A percentile compares a stretch with the other conserved stretches of the same genome.
phyloP scores from a whole-genome alignment of 306 rosid genomes.

The Cucurbita argyrosperma region DNA sequence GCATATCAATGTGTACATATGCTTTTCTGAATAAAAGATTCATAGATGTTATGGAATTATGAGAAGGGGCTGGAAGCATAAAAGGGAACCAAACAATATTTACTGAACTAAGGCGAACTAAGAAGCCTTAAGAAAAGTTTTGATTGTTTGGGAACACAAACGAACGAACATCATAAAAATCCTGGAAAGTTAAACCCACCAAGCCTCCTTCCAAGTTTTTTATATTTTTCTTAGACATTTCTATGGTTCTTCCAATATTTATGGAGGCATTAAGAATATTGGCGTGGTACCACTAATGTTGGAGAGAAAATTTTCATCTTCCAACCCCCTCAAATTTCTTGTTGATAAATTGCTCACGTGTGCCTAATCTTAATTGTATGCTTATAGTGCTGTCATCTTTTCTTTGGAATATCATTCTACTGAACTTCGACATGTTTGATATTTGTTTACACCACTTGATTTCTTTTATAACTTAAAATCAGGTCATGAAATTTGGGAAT shows the following conservation, averaged over 20 bases:
- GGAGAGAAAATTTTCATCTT: not conserved
- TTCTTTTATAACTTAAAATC: slow-evolving; percentile 5
- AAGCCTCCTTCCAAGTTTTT: not conserved
- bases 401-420: not conserved
- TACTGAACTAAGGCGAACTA: not conserved
- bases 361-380: too few relatives aligned
- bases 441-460: not conserved
- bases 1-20: not conserved
- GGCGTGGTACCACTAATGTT: not conserved
- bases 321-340: not conserved
- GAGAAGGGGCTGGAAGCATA: not conserved
- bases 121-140: not conserved
- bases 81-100: not conserved
- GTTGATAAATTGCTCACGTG: not conserved
- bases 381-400: not conserved
- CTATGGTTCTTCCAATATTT: not conserved
- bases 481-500: slow-evolving; percentile 93
- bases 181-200: not conserved
- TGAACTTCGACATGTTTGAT: slow-evolving; percentile 1
- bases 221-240: not conserved
- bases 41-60: not conserved
- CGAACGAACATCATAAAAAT: not conserved
- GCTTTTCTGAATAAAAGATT: too few relatives aligned
- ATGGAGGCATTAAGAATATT: not conserved
- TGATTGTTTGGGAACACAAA: too few relatives aligned